Conservation (phyloP, 805 yeast genomes). For the Candida alai region DNA sequence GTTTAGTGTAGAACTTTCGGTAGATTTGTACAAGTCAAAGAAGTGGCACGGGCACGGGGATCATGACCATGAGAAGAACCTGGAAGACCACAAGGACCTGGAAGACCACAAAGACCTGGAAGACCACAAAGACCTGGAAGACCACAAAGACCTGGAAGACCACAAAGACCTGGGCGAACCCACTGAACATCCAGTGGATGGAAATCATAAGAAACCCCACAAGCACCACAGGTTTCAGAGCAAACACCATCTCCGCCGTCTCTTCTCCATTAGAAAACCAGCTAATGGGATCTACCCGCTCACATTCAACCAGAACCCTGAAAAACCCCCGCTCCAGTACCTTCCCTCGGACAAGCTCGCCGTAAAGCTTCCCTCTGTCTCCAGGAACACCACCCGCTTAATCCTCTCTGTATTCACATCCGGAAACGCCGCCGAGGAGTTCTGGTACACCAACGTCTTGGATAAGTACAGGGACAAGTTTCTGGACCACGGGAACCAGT, state of each 20-base stretch:
- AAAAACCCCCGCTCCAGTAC: constrained; percentile 42
- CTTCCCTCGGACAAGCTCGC: constrained; percentile 39
- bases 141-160: not conserved
- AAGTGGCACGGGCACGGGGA: constrained; percentile 1
- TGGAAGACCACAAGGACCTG: constrained; percentile 4
- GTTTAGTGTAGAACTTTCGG: constrained; percentile 50
- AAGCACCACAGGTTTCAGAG: not conserved
- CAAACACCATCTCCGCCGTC: constrained; percentile 3
- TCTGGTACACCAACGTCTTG: constrained; percentile 69
- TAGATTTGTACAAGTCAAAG: constrained; percentile 43
- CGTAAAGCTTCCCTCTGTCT: constrained; percentile 42
- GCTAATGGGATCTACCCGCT: constrained; percentile 42
- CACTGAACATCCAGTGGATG: not conserved
- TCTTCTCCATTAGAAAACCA: constrained; percentile 28
- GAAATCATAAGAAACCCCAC: not conserved
- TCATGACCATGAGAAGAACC: constrained; percentile 3
- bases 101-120: constrained; percentile 3
- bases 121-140: constrained; percentile 1
- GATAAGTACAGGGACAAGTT: constrained; percentile 46
- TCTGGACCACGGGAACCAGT: constrained; percentile 31
- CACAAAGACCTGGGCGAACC: not conserved
- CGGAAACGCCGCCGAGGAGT: constrained; percentile 79
- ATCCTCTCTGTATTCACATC: constrained; percentile 58
- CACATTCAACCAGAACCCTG: constrained; percentile 15
- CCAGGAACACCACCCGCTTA: constrained; percentile 57